Evolutionary conservation across 2,329 filamentous ascomycete genomes (phyloP), one percentile per base, ranked within the genome.

Genomic region (Fusarium luffae): DNA sequence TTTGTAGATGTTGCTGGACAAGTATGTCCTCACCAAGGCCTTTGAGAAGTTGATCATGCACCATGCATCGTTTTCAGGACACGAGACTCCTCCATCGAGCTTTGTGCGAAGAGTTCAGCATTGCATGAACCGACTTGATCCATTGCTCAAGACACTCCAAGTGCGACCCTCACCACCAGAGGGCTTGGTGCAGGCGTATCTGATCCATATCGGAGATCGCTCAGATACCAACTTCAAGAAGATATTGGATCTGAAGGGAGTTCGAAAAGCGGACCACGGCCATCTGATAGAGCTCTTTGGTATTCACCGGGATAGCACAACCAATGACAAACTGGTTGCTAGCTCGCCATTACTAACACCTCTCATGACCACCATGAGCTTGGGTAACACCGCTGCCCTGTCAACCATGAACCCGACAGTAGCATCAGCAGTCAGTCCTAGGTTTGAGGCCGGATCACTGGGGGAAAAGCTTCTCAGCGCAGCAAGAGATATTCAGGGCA

Each of bases 161-260:
- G 95, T 99, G 49, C 93, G 93, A 28, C 90, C 94, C 4, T 93
- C 92, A 7, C 96, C 96, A 0, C 92, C 95, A 0, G 96, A 99
- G 83, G 95, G 93, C 3, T 88, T 99, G 5, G 94, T 99, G 0
- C 95, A 98, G 82, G 96, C 96, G 34, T 99, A 99, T 79, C 89
- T 99, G 34, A 97, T 98, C 79, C 96, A 98, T 81, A 96, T 99
- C 70, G 94, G 89, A 71, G 96, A 99, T 83, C 90, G 92, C 59
- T 97, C 92, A 69, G 96, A 98, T 78, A 88, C 89, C 75, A 99
- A 99, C 81, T 99, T 99, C 87, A 90, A 90, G 77, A 98, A 98
- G 82, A 92, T 99, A 63, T 89, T 99, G 47, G 96, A 99, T 52
- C 86, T 99, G 68, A 99, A 99, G 80, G 96, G 96, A 48, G 91